Evolutionary conservation across 257 asterid genomes (phyloP).

Genomic region (Nyctanthes arbortristis): DNA sequence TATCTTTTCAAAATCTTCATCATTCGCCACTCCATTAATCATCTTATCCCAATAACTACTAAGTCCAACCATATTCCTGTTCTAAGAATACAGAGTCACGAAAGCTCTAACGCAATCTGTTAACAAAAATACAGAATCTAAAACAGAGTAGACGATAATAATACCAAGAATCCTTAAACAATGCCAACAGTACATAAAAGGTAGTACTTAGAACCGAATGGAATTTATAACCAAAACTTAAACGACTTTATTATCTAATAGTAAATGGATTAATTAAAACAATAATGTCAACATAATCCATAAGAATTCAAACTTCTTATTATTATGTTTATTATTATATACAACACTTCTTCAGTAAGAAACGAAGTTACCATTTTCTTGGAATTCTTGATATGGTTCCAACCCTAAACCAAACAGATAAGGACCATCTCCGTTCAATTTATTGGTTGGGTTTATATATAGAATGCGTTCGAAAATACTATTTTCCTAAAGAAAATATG

Average conservation of each 20-base stretch:
- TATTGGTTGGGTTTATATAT: conserved; percentile 14
- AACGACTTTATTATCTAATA: neutral
- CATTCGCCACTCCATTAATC: conserved; percentile 31
- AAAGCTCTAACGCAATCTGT: neutral
- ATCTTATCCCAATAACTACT: conserved; percentile 43
- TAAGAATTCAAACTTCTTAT: neutral
- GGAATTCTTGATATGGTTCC: conserved; percentile 10
- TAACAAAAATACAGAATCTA: neutral
- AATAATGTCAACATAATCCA: neutral
- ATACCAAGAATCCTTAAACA: neutral
- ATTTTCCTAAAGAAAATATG: no score
- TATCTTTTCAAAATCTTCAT: conserved; percentile 42
- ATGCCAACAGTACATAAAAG: neutral
- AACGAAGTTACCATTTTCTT: conserved; percentile 17
- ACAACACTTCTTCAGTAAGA: conserved; percentile 3
- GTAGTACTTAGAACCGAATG: no score
- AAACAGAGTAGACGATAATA: neutral
- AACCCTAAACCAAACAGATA: conserved; percentile 25
- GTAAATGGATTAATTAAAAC: neutral
- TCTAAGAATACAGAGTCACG: conserved; percentile 22
- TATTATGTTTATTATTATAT: no score
- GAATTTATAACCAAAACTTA: neutral
- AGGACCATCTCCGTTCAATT: conserved; percentile 22
- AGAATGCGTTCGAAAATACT: no score
- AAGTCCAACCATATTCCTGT: conserved; percentile 54